Evolutionary conservation across 768 basidiomycete genomes (phyloP).

Genomic region (Xerocomellus amylosporus): DNA sequence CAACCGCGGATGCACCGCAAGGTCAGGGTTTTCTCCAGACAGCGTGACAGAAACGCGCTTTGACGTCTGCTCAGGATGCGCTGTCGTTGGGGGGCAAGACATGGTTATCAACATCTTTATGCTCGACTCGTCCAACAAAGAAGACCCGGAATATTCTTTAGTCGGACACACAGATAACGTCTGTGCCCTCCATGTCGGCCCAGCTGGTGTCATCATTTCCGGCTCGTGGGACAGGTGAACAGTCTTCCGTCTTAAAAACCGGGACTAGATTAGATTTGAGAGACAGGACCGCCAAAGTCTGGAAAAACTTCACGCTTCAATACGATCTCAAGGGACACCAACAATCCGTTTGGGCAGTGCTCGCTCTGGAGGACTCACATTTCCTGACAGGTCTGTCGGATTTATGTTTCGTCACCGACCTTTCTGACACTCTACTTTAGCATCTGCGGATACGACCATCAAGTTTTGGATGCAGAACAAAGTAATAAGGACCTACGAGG

Average conservation of each 20-base stretch:
- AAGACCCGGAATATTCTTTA: slow-evolving; percentile 78
- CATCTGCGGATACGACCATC: slow-evolving; percentile 93
- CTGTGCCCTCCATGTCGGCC: slow-evolving; percentile 73
- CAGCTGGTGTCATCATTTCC: slow-evolving; percentile 76
- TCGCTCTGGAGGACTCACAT: slow-evolving; percentile 71
- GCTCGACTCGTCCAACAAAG: slow-evolving; percentile 48
- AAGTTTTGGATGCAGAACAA: slow-evolving; percentile 84
- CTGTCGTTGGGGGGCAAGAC: slow-evolving; percentile 88
- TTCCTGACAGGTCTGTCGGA: slow-evolving; percentile 72
- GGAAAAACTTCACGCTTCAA: slow-evolving; percentile 71
- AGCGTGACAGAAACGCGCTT: neutral
- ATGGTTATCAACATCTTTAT: slow-evolving; percentile 82
- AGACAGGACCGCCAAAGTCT: slow-evolving; percentile 87
- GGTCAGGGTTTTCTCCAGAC: slow-evolving; percentile 42
- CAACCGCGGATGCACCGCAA: slow-evolving; percentile 64
- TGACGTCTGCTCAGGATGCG: slow-evolving; percentile 56
- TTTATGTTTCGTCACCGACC: neutral
- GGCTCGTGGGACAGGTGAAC: slow-evolving; percentile 97
- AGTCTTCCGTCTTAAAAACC: neutral
- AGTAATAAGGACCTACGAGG: slow-evolving; percentile 68
- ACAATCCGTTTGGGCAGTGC: slow-evolving; percentile 93
- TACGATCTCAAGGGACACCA: slow-evolving; percentile 82
- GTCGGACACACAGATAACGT: slow-evolving; percentile 90
- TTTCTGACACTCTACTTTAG: slow-evolving; percentile 39
- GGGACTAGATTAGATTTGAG: neutral